Base-by-base conservation (phyloP, 2,329 filamentous ascomycete species). In the Chrysoporthe deuterocubensis region DNA sequence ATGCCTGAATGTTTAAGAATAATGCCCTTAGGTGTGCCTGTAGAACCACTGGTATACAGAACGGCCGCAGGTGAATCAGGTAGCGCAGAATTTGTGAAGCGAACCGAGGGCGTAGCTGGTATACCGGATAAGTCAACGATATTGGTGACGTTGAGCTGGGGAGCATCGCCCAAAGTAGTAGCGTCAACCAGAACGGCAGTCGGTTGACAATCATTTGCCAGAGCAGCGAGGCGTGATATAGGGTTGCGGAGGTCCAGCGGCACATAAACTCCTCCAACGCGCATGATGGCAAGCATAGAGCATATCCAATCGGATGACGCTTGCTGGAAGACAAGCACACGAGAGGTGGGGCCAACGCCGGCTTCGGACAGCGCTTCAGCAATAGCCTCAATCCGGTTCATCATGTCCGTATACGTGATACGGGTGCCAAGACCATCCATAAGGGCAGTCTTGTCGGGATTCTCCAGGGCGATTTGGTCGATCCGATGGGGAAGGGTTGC, bases 11-110 rank as follows among this genome's bases (percentile, higher is more conserved):
- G 78, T 0, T 56, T 67, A 11, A 82, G 68, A 1, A 75, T 54
- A 21, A 83, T 76, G 4, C 81, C 81, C 72, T 84, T 84, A 1
- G 82, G 82, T 0, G 56, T 73, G 50, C 77, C 74, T 11, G 79
- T 75, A 7, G 74, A 73, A 48, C 77, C 73, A 64, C 75, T 74
- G 18, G 74, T 75, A 71, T 74, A 83, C 2, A 82, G 69, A 4
- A 82, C 67, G 4, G 75, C 67, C 14, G 75, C 74, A 34, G 37
- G 57, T 7, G 42, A 11, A 16, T 21, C 46, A 2, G 57, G 18
- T 1, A 58, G 46, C 16, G 60, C 32, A 13, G 44, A 21, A 26
- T 44, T 44, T 9, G 21, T 57, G 14, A 37, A 32, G 8, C n/a
- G 44, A 52, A 44, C 57, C 21, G 26, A 50, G 61, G 26, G 58